Conservation (phyloP, 2,329 filamentous ascomycete genomes). For the Chaetomium strumarium region DNA sequence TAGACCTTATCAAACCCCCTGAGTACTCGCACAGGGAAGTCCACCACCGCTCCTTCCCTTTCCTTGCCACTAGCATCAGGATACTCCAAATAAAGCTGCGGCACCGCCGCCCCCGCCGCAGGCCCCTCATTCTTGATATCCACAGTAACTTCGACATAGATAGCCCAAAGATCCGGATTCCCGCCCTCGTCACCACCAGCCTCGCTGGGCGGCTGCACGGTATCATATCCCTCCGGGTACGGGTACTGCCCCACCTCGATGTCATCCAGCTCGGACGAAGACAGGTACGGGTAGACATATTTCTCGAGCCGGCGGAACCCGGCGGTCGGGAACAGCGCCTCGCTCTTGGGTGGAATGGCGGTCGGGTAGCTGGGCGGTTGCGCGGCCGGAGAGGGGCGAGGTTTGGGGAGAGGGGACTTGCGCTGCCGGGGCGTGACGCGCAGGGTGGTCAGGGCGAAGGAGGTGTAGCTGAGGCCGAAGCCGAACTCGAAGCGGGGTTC, state of each 20-base stretch:
- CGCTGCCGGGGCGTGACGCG: conserved; percentile 40
- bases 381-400: conserved; percentile 36
- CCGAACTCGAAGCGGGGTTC: conserved; percentile 80
- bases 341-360: conserved; percentile 47
- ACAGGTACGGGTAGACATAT: conserved; percentile 69
- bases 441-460: conserved; percentile 56
- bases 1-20: conserved; percentile 67
- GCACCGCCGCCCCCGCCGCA: conserved; percentile 37
- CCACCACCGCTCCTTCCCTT: conserved; percentile 35
- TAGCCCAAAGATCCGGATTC: conserved; percentile 59
- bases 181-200: conserved; percentile 66
- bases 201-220: conserved; percentile 44
- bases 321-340: conserved; percentile 55
- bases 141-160: conserved; percentile 44
- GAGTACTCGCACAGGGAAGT: conserved; percentile 63
- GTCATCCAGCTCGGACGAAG: conserved; percentile 42
- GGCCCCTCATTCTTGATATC: conserved; percentile 50
- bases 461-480: conserved; percentile 76
- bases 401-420: conserved; percentile 39
- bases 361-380: conserved; percentile 49
- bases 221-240: conserved; percentile 53
- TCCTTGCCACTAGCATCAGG: conserved; percentile 31
- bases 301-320: conserved; percentile 57
- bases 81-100: conserved; percentile 44
- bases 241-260: conserved; percentile 36